Percentiles rank a stretch among this genome's conserved stretches.
These are phyloP conservation scores for Euphorbia pulcherrima DNA, from an alignment of 345 rosid genomes.

Conservation along the genomic window DNA sequence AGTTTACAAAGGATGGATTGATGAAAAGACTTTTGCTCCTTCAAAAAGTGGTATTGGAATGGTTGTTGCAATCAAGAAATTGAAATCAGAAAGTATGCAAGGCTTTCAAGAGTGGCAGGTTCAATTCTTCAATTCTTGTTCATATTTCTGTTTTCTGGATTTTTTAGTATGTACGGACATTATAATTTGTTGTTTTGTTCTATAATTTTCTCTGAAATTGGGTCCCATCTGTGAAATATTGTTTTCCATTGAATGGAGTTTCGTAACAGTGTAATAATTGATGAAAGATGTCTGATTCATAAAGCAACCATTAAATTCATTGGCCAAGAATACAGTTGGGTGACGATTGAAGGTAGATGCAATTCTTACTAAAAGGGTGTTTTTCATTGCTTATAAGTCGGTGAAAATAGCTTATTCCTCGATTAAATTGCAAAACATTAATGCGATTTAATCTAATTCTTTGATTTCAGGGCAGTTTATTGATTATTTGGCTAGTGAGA, in stretches of 20 bases:
- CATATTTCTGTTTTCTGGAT: neutral
- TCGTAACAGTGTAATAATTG: no score
- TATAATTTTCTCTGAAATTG: neutral
- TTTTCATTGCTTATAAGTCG: neutral
- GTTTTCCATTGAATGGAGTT: conserved; percentile 8
- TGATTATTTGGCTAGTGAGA: neutral
- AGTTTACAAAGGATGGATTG: conserved; percentile 82
- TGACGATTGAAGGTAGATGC: conserved; percentile 1
- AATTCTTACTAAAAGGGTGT: neutral
- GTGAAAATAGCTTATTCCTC: no score
- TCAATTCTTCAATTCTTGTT: neutral
- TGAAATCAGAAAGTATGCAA: conserved; percentile 60
- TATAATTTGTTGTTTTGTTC: conserved; percentile 5
- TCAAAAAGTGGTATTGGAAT: conserved; percentile 54
- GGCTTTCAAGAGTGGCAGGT: conserved; percentile 87
- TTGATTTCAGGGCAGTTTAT: neutral
- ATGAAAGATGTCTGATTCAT: neutral
- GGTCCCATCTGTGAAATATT: no score
- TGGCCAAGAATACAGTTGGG: neutral
- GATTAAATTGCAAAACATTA: neutral
- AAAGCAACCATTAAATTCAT: neutral
- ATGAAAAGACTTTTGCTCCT: conserved; percentile 55
- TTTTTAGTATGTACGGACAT: neutral
- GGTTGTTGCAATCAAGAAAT: conserved; percentile 71
- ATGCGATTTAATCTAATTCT: neutral